A percentile compares a stretch with the other conserved stretches of the same genome.
Conservation (phyloP, 208 protist genomes). For the Crithidia sp. region DNA sequence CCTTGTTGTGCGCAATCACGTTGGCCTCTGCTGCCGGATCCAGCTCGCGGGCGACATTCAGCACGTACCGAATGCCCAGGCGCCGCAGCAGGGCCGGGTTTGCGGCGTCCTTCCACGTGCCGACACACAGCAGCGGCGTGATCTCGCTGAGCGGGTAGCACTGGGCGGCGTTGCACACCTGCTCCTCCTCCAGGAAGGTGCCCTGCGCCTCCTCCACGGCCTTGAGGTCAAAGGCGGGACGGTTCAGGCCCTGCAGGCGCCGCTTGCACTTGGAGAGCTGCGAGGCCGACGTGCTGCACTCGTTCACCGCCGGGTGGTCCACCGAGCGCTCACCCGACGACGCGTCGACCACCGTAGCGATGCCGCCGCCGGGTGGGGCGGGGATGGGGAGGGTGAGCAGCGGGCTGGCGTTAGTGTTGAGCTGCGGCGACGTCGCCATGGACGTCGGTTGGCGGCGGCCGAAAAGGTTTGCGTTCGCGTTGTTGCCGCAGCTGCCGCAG, state of each 20-base stretch:
- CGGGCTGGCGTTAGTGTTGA: neutral
- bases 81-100: slow-evolving; percentile 51
- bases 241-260: slow-evolving; percentile 35
- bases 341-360: neutral
- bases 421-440: neutral
- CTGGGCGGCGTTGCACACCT: slow-evolving; percentile 68
- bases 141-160: slow-evolving; percentile 75
- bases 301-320: neutral
- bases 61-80: slow-evolving; percentile 67
- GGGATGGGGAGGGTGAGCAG: neutral
- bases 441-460: neutral
- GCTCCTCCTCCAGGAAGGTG: slow-evolving; percentile 29
- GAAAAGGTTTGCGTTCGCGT: neutral
- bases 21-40: slow-evolving; percentile 32
- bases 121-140: slow-evolving; percentile 62
- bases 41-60: slow-evolving; percentile 84
- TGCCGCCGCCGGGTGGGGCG: neutral
- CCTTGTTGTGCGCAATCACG: slow-evolving; percentile 24
- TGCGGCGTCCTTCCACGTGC: slow-evolving; percentile 75
- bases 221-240: slow-evolving; percentile 70
- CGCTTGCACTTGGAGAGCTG: slow-evolving; percentile 52
- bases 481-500: neutral
- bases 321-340: slow-evolving; percentile 6
- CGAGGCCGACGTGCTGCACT: slow-evolving; percentile 4
- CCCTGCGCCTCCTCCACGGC: slow-evolving; percentile 45